Conservation (phyloP, 2,329 filamentous ascomycete genomes). For the Drechslerella stenobrocha region DNA sequence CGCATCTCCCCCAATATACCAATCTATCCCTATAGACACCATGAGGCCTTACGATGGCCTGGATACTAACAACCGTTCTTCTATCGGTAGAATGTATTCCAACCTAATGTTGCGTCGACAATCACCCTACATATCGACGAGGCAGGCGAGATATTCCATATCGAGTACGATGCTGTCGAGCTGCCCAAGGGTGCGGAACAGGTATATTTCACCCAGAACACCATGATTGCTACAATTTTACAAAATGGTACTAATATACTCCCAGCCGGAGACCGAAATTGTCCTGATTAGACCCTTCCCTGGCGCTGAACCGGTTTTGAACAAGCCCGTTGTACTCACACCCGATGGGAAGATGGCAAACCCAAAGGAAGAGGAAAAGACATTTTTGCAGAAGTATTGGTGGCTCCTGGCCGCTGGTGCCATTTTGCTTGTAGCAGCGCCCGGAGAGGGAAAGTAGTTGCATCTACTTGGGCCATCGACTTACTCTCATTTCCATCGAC, state of each 20-base stretch:
- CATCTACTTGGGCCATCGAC: not conserved
- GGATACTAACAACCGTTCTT: constrained; percentile 3
- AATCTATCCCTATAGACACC: not conserved
- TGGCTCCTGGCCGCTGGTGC: constrained; percentile 64
- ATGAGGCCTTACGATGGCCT: not conserved
- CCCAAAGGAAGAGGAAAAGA: constrained; percentile 63
- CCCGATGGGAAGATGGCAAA: constrained; percentile 65
- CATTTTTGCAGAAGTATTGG: constrained; percentile 71
- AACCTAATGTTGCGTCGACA: constrained; percentile 15
- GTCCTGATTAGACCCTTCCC: constrained; percentile 59
- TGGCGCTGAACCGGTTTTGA: constrained; percentile 65
- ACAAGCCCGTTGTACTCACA: constrained; percentile 66
- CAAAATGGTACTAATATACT: constrained; percentile 6
- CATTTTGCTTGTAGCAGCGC: constrained; percentile 57
- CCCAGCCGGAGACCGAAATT: constrained; percentile 59
- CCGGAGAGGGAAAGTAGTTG: constrained; percentile 32
- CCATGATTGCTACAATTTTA: not conserved
- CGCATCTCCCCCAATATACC: not conserved
- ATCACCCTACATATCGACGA: constrained; percentile 44
- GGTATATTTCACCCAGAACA: constrained; percentile 17
- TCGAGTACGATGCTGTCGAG: constrained; percentile 39
- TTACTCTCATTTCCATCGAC: not conserved
- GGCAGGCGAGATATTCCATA: constrained; percentile 33
- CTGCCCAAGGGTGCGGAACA: constrained; percentile 20
- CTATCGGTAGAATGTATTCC: constrained; percentile 21